Evolutionary conservation across 2,329 filamentous ascomycete species (phyloP), one percentile per base, ranked within the genome.

Genomic region (Penicillium hesseltinei): DNA sequence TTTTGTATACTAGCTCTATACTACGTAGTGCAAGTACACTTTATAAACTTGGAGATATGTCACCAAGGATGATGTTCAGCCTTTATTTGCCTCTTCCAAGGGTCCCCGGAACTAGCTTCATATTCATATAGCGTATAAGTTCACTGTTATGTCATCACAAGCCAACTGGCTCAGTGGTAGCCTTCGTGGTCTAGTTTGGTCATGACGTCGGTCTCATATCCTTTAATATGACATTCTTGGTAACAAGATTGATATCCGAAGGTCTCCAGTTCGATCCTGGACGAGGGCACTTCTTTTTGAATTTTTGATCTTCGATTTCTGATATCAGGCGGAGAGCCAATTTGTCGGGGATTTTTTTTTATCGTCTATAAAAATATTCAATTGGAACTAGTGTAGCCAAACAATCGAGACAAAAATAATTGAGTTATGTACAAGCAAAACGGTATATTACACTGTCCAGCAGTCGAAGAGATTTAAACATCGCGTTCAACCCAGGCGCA

Each of bases 401-500:
- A 17, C 13, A 52, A 51, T 9, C 15, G 19, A 44, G 7, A 43
- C 38, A 29, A 54, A 29, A 29, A 35, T 6, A 36, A 48, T 39
- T 15, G n/a, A 43, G 36, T 35, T 62, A 64, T 66, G 36, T 64
- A 66, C 63, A 66, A 53, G 38, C 11, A 23, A 52, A 55, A 42
- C 27, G n/a, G 29, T 60, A 61, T 59, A 65, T 64, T 59, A 64
- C 51, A 59, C 63, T 65, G 63, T 52, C 63, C 63, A 63, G 63
- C 63, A 64, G 63, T 33, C 13, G 35, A 48, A 35, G 47, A 33
- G 17, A 56, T 38, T 39, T 35, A 54, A 62, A 61, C 57, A 57
- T 56, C 58, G 29, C 36, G 25, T 35, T 47, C 33, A 63, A 60
- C 66, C 77, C n/a, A 78, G 62, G 50, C 75, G 69, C 46, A 78